Base-by-base conservation (phyloP, 108 stramenopile species). In the Pseudonitzschia pungens region DNA sequence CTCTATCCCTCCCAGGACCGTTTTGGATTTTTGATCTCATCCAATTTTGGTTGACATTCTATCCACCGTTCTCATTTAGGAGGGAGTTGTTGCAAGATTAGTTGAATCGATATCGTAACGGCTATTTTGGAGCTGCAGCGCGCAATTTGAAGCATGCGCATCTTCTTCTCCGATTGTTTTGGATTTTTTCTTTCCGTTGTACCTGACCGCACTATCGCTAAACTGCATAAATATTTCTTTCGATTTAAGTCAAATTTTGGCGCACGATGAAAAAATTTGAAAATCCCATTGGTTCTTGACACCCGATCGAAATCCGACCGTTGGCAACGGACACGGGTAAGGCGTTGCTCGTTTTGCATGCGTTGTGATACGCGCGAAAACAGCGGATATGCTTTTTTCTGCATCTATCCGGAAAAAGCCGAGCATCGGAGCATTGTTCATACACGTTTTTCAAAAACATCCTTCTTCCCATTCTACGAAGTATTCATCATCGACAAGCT, bases 291-390 rank as follows among this genome's bases (percentile, higher is more conserved):
- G 54, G 54, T 22, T 55, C 24, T 2, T 5, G 2, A 55, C 10
- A 12, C 54, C 52, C 54, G 54, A 55, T 24, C 4, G 9, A 55
- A 22, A 55, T 55, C 54, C 54, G 54, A 55, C 54, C 54, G 54
- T 55, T 55, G 54, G 2, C 45, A 12, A 18, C 45, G 42, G 6
- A 9, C 42, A n/a, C n/a, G n/a, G n/a, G n/a, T n/a, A n/a, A n/a
- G n/a, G 42, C 42, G 11, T 43, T 11, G 42, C 42, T 43, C 42
- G 45, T 11, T 48, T 18, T 48, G 7, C 5, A 18, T 18, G 45
- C 45, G 18, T 18, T 48, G 7, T 18, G 14, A 1, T 2, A 18
- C 45, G 45, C 45, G 45, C 45, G 18, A 48, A 18, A 48, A 48
- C 3, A 11, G 10, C 7, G 7, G 18, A 14, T 48, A 10, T 48